Evolutionary conservation across 371 early-diverging fungal genomes (phyloP), one percentile per base, ranked within the genome.

Genomic region (Mucor racemosus): DNA sequence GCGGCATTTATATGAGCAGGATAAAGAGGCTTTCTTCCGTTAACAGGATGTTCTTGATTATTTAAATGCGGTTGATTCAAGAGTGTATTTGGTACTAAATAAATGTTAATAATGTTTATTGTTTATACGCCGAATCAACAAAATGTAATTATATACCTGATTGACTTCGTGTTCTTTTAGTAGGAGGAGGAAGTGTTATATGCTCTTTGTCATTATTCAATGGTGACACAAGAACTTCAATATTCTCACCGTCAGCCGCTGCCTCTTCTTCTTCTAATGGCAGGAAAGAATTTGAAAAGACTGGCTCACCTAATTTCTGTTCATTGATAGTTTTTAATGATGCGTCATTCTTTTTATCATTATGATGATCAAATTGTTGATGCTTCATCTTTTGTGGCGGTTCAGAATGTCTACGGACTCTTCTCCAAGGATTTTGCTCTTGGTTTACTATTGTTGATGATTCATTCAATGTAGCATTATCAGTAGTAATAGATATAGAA

Each of bases 341-440:
- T 4, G 55, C 17, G 9, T 35, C 36, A 13, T 21, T 13, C 5
- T 58, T 38, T 21, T 57, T n/a, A 21, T n/a, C 9, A 11, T 3
- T 14, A 19, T 67, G 46, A 10, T 38, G 19, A 14, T 38, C 38
- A 7, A 38, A 0, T 1, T 57, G 13, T 34, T 62, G 62, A 21
- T 62, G 62, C 36, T 61, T 54, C 14, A 44, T 46, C 44, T 41
- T 41, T 15, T 63, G 64, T 13, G 65, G 62, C 9, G 80, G 76
- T 44, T 77, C 78, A 2, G 78, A 80, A 55, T 72, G 67, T 10
- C 80, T 59, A 26, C 78, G 65, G 13, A 41, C 41, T 13, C 69
- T 40, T 58, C 34, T 66, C 60, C 64, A 70, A 11, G 8, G 34
- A 39, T 34, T 26, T 3, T 26, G 17, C 0, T 31, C 21, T 35